These are phyloP conservation scores for Nakazawaea ishiwadae DNA, from an alignment of 805 yeast species.

Conservation along the genomic window DNA sequence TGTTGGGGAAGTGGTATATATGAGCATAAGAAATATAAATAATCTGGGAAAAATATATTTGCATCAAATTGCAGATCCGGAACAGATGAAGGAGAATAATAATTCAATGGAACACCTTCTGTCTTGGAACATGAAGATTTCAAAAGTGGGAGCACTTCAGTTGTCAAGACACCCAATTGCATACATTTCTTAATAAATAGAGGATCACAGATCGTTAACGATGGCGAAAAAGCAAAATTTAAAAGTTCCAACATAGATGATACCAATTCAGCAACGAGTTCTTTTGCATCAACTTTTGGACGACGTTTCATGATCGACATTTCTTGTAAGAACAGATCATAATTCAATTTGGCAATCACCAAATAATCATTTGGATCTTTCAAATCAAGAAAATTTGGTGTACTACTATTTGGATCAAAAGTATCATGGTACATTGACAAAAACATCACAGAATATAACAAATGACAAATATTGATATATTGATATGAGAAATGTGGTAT, in stretches of 20 bases:
- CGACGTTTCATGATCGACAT: no score
- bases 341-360: constrained; percentile 1
- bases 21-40: constrained; percentile 1
- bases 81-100: background rate
- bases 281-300: background rate
- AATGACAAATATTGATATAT: background rate
- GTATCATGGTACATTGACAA: constrained; percentile 2
- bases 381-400: background rate
- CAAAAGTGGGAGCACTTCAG: background rate
- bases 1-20: no score
- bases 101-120: background rate
- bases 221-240: background rate
- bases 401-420: background rate
- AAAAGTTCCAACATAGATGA: constrained; percentile 1
- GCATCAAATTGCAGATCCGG: background rate
- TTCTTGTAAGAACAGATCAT: background rate
- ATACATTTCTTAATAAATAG: background rate
- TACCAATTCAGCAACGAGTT: constrained; percentile 4
- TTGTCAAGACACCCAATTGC: background rate
- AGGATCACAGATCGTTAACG: constrained; percentile 5
- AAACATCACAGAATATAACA: background rate
- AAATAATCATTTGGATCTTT: background rate
- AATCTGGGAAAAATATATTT: constrained; percentile 1
- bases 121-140: background rate
- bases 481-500: constrained; percentile 2